Conservation (phyloP, 1,284 basidiomycete genomes). For the Phellopilus nigrolimitatus region DNA sequence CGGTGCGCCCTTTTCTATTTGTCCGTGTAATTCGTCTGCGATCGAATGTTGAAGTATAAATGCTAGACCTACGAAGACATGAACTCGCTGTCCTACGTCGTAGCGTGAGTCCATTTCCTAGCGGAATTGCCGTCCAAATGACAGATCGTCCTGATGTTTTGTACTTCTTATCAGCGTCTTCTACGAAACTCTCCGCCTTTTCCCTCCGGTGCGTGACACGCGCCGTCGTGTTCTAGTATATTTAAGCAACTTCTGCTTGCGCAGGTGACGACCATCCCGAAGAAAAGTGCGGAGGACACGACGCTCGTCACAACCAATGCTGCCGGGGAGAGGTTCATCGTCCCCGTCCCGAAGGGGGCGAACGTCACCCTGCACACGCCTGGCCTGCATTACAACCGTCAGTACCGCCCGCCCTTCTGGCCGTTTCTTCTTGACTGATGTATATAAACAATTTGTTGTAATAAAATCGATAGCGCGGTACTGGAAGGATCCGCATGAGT, state of each 20-base stretch:
- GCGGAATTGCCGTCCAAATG: neutral
- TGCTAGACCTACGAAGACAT: conserved; percentile 20
- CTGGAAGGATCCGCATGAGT: conserved; percentile 48
- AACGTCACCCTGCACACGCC: conserved; percentile 36
- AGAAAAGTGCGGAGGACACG: conserved; percentile 43
- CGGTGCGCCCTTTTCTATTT: conserved; percentile 6
- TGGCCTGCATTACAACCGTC: conserved; percentile 43
- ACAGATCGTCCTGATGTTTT: no score
- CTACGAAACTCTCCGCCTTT: conserved; percentile 40
- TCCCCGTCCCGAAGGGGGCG: conserved; percentile 44
- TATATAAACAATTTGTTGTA: neutral
- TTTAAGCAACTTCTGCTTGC: neutral
- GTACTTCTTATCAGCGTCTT: conserved; percentile 27
- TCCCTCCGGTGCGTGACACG: conserved; percentile 26
- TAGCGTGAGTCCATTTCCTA: conserved; percentile 11
- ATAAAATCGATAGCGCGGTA: conserved; percentile 37
- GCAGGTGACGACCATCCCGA: conserved; percentile 44
- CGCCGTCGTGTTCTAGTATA: neutral
- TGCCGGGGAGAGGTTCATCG: conserved; percentile 33
- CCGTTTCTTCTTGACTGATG: neutral
- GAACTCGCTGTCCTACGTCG: conserved; percentile 14
- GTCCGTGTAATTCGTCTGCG: no score
- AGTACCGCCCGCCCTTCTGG: conserved; percentile 15
- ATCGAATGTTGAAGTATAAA: neutral
- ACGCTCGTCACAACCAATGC: conserved; percentile 34